Conservation (phyloP, 306 rosid genomes). For the Mucuna pruriens region DNA sequence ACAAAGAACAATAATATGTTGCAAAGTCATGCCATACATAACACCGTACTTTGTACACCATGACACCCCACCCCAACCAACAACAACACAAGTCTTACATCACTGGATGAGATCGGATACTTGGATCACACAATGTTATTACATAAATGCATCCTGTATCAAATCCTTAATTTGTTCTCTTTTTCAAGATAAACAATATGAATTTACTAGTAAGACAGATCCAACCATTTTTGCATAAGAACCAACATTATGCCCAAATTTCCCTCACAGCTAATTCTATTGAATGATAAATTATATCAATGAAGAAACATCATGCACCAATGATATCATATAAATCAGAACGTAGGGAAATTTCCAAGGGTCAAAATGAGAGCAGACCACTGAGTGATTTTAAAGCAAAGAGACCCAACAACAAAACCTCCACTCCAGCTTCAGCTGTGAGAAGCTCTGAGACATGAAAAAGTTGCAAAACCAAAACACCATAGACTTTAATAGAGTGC, state of each 20-base stretch:
- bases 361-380: background rate
- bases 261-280: background rate
- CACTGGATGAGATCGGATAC: too few species aligned
- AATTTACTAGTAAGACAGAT: background rate
- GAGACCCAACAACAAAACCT: background rate
- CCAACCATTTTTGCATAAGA: background rate
- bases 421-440: slow-evolving; percentile 3
- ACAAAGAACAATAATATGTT: background rate
- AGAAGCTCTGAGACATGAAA: background rate
- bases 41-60: too few species aligned
- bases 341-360: background rate
- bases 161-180: background rate
- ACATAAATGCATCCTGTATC: background rate
- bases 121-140: too few species aligned
- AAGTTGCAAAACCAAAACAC: slow-evolving; percentile 22
- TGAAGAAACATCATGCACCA: background rate
- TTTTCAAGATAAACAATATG: slow-evolving; percentile 12
- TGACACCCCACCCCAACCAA: too few species aligned
- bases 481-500: slow-evolving; percentile 1
- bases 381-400: background rate
- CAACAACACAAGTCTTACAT: too few species aligned
- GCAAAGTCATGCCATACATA: background rate
- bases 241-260: background rate
- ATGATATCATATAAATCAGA: background rate
- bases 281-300: background rate